Conservation (phyloP, 2,329 filamentous ascomycete species). For the Penicillium janthinellum region DNA sequence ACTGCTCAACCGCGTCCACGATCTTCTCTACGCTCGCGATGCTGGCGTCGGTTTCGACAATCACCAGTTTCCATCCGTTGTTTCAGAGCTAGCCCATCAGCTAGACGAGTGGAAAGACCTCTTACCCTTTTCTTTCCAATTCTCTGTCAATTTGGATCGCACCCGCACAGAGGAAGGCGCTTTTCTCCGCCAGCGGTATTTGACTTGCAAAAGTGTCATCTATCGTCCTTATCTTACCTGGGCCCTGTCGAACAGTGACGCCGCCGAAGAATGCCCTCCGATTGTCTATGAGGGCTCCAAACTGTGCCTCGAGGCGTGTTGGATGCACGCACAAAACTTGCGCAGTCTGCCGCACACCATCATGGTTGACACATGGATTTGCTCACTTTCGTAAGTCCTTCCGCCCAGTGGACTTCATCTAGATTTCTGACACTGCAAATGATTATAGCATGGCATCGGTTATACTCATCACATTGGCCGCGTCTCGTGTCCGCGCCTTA, state of each 20-base stretch:
- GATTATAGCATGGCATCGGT: conserved; percentile 51
- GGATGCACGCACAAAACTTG: conserved; percentile 54
- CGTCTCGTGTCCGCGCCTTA: conserved; percentile 45
- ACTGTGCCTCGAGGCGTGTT: conserved; percentile 51
- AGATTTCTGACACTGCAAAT: background rate
- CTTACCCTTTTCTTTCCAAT: conserved; percentile 34
- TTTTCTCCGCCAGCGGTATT: conserved; percentile 54
- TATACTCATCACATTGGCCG: conserved; percentile 53
- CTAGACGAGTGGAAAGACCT: conserved; percentile 39
- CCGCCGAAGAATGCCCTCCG: conserved; percentile 28
- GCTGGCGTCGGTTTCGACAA: conserved; percentile 51
- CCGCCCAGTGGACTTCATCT: background rate
- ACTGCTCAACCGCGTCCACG: conserved; percentile 28
- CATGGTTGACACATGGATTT: conserved; percentile 59
- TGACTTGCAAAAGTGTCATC: conserved; percentile 57
- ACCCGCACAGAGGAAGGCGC: conserved; percentile 48
- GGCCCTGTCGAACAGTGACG: conserved; percentile 47
- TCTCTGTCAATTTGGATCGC: conserved; percentile 35
- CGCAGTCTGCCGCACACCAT: conserved; percentile 54
- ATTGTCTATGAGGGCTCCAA: conserved; percentile 48
- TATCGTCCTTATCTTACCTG: conserved; percentile 56
- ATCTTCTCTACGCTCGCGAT: conserved; percentile 51
- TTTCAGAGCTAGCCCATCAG: conserved; percentile 41
- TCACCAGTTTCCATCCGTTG: conserved; percentile 51
- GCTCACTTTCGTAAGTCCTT: conserved; percentile 50